Evolutionary conservation across 345 rosid species (phyloP), one percentile per base, ranked within the genome.

Genomic region (Populus pruinosa): DNA sequence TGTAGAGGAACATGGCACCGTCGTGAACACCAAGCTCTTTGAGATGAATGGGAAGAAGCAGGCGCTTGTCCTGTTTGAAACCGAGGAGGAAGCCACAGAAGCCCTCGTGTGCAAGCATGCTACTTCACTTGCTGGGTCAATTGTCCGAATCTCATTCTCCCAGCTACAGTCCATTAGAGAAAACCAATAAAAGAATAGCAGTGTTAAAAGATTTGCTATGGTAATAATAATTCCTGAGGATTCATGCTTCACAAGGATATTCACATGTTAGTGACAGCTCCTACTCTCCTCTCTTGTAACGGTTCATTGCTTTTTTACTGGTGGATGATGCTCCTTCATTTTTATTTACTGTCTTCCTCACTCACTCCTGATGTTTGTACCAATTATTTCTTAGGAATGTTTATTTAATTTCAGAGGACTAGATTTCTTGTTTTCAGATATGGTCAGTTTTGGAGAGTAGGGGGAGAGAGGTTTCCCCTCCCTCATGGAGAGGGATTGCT

Each of bases 31-130:
- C 62, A 93, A 91, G 85, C 88, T 95, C 27, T 95, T 93, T 75
- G 99, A 95, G 87, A 90, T 93, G 97, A 93, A 93, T 5, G 97
- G 97, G 38, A 95, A 95, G 84, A 93, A 93, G 88, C 99, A 95
- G 80, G 90, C 99, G 29, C 88, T 93, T 17, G 90, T 93, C 65
- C 83, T 87, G 80, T 95, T 93, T 71, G 97, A 93, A 76, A 88
- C 86, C 0, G 99, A 91, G 86, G 98, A 93, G 84, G 88, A 93
- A 87, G 98, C 98, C 53, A 89, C 97, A 0, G 99, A 92, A 86
- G 97, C 98, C 66, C 87, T 96, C 3, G 97, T 93, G 79, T 90
- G 92, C 86, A 93, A 93, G 90, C 98, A 96, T 25, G 97, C 99
- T 18, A 91, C 81, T 77, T 83, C 94, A 3, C 91, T 96, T 47